Evolutionary conservation across 2,329 filamentous ascomycete species (phyloP), one percentile per base, ranked within the genome.

Genomic region (Fusarium aywerte): DNA sequence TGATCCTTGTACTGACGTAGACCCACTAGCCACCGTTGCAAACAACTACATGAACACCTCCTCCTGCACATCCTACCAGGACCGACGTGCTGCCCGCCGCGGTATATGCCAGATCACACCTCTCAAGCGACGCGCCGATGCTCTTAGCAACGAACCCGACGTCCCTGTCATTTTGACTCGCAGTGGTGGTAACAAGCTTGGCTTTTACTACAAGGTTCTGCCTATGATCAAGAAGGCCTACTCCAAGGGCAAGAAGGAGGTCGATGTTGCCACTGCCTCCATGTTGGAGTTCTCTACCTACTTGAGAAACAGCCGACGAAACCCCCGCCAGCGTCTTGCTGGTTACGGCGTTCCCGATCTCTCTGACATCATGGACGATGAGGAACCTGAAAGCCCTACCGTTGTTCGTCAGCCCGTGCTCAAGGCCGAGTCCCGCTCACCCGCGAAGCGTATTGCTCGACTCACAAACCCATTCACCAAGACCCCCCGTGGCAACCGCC

Each of bases 361-460:
- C 16, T 68, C 69, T n/a, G 69, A 69, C 11, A 76, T 77, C 45
- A 53, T 56, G 7, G 76, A 78, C n/a, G 42, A 48, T n/a, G 58
- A 68, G 1, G 76, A 78, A 29, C 73, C 74, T 21, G 70, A 71
- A 25, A 75, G 72, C 33, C 63, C 74, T 9, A 62, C 67, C 23
- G 52, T 73, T 27, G 65, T 72, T 32, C 66, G 62, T 18, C 67
- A 69, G 16, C 71, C 71, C 3, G 52, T 61, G 7, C 39, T 65
- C 53, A 67, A 68, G 47, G 58, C 72, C 2, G 71, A 76, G 40
- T 58, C 70, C 38, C 70, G 67, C 47, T 79, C 76, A 7, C 77
- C 77, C 2, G 72, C 69, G 20, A 79, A 78, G 70, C 70, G 70
- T 35, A 58, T 70, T 27, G 62, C 71, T 23, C 67, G 68, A n/a